These are phyloP conservation scores for Acanthamoeba healyi DNA, from an alignment of 208 protist species.

Conservation along the genomic window DNA sequence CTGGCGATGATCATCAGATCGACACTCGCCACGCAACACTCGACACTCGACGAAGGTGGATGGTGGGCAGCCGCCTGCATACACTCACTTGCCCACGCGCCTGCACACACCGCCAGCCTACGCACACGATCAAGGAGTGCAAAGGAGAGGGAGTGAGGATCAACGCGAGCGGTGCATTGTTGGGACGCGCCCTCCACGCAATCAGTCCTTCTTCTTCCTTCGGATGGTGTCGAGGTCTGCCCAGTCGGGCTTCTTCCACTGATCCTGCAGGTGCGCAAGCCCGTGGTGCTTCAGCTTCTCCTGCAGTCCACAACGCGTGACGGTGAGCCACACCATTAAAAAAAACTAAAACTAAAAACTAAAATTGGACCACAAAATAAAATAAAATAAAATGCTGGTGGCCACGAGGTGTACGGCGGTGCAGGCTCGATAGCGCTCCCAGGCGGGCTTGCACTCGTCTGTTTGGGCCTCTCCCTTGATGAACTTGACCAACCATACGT, in stretches of 20 bases:
- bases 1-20: too few relatives aligned
- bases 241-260: conserved; percentile 38
- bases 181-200: too few relatives aligned
- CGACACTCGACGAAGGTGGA: too few relatives aligned
- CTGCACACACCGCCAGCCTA: too few relatives aligned
- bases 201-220: too few relatives aligned
- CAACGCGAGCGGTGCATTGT: too few relatives aligned
- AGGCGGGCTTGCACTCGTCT: conserved; percentile 22
- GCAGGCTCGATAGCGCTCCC: conserved; percentile 35
- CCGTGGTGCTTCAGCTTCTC: conserved; percentile 40
- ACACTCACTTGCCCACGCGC: too few relatives aligned
- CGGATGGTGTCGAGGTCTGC: conserved; percentile 24
- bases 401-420: neutral
- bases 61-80: too few relatives aligned
- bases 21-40: too few relatives aligned
- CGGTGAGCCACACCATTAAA: neutral
- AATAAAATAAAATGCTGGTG: neutral
- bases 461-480: neutral
- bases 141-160: too few relatives aligned
- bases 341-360: neutral
- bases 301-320: neutral
- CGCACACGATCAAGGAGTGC: too few relatives aligned
- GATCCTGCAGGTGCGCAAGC: conserved; percentile 30
- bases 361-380: too few relatives aligned
- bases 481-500: conserved; percentile 23